phyloP scores from a whole-genome alignment of 169 alveolate species.

The Eimeria sp. region DNA sequence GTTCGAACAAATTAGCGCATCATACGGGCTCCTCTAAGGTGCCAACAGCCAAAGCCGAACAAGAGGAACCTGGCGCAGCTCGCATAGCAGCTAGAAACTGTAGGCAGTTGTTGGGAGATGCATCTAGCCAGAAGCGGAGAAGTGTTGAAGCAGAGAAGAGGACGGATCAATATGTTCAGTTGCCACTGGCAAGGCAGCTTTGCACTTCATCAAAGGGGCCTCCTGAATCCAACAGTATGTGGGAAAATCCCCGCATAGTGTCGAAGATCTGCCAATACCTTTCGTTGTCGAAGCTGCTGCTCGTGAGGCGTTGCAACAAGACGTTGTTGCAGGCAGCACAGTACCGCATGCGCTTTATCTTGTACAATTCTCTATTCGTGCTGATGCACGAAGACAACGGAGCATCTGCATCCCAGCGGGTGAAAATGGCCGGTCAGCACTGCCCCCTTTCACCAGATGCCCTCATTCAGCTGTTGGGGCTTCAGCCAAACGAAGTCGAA shows the following conservation, averaged over 20 bases:
- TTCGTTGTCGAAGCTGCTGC: slow-evolving; percentile 68
- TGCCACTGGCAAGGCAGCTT: neutral
- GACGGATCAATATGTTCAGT: neutral
- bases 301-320: slow-evolving; percentile 72
- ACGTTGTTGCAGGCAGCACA: slow-evolving; percentile 70
- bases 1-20: neutral
- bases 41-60: neutral
- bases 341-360: slow-evolving; percentile 73
- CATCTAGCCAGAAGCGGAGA: neutral
- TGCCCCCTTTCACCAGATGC: slow-evolving; percentile 64
- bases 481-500: slow-evolving; percentile 32
- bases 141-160: neutral
- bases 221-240: slow-evolving; percentile 17
- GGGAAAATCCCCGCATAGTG: slow-evolving; percentile 66
- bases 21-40: neutral
- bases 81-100: neutral
- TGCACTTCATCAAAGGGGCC: neutral
- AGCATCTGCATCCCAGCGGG: neutral
- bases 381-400: slow-evolving; percentile 35
- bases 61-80: neutral
- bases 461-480: slow-evolving; percentile 55
- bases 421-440: slow-evolving; percentile 24
- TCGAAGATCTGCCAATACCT: slow-evolving; percentile 58
- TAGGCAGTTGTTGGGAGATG: neutral
- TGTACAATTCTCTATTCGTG: slow-evolving; percentile 62